Evolutionary conservation across 495 filamentous ascomycete genomes (phyloP).

Genomic region (Mytilinidion resinicola): DNA sequence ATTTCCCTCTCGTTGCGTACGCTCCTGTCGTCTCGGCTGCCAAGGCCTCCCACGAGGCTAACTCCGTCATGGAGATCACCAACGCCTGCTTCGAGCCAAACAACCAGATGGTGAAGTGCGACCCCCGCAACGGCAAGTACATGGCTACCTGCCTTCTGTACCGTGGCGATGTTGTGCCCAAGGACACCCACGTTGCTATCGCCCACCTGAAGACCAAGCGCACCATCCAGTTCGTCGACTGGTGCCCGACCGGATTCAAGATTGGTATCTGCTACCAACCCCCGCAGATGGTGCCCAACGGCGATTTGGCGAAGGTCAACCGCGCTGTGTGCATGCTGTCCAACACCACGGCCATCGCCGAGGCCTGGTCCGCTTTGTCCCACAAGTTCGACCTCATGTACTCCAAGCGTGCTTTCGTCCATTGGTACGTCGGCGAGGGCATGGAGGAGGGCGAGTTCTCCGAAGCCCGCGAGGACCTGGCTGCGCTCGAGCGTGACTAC

Average conservation of each 20-base stretch:
- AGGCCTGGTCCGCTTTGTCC: slow-evolving; percentile 95
- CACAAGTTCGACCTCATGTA: slow-evolving; percentile 99
- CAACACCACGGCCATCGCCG: slow-evolving; percentile 98
- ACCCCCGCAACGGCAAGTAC: slow-evolving; percentile 98
- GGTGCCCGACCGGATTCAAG: slow-evolving; percentile 99
- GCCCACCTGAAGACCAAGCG: slow-evolving; percentile 96
- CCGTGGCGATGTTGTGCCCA: slow-evolving; percentile 95
- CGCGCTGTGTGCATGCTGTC: slow-evolving; percentile 99
- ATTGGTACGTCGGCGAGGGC: slow-evolving; percentile 99
- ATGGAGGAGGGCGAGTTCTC: slow-evolving; percentile 99
- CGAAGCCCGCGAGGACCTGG: slow-evolving; percentile 95
- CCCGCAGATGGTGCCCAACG: slow-evolving; percentile 89
- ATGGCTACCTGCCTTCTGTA: slow-evolving; percentile 98
- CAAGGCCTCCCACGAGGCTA: slow-evolving; percentile 88
- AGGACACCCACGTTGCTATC: slow-evolving; percentile 85
- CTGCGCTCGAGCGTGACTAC: slow-evolving; percentile 97
- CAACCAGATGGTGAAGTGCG: slow-evolving; percentile 99
- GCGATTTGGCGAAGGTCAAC: slow-evolving; percentile 93
- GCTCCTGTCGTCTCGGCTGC: slow-evolving; percentile 86
- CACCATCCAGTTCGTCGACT: slow-evolving; percentile 98
- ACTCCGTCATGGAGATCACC: slow-evolving; percentile 44
- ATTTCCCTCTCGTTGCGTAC: slow-evolving; percentile 97
- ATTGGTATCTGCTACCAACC: slow-evolving; percentile 99
- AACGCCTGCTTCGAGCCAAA: slow-evolving; percentile 63
- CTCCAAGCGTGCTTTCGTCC: slow-evolving; percentile 98